Evolutionary conservation across 208 protist species (phyloP).

Genomic region (Leishmania tropica): DNA sequence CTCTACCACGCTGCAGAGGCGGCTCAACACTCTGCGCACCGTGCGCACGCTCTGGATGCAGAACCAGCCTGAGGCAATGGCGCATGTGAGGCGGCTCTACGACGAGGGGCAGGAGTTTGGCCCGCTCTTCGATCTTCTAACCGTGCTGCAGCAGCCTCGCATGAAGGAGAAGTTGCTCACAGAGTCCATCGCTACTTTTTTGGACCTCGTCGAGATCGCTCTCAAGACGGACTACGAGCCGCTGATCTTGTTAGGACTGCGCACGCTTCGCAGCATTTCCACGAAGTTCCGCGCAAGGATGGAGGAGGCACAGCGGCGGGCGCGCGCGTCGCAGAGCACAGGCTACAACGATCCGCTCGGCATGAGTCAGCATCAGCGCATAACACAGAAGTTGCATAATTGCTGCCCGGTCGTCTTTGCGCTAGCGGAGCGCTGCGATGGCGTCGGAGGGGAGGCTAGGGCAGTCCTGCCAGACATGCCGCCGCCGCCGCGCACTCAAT

Average conservation of each 20-base stretch:
- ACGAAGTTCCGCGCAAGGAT: constrained; percentile 62
- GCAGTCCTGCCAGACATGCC: constrained; percentile 50
- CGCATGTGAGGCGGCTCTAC: constrained; percentile 49
- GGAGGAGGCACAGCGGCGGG: constrained; percentile 56
- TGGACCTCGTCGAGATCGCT: constrained; percentile 55
- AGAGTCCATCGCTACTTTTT: constrained; percentile 52
- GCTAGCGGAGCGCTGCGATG: constrained; percentile 49
- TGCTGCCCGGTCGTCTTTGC: constrained; percentile 40
- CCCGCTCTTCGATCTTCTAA: constrained; percentile 70
- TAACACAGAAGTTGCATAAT: constrained; percentile 39
- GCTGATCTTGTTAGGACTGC: constrained; percentile 54
- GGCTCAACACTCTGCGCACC: constrained; percentile 51
- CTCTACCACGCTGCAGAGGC: constrained; percentile 40
- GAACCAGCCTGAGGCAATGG: constrained; percentile 54
- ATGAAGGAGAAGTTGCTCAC: constrained; percentile 71
- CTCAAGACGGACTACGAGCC: constrained; percentile 49
- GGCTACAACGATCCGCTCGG: constrained; percentile 51
- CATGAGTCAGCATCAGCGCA: constrained; percentile 33
- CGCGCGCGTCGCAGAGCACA: constrained; percentile 41
- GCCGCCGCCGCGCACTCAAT: constrained; percentile 22
- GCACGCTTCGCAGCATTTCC: constrained; percentile 58
- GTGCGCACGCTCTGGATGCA: constrained; percentile 61
- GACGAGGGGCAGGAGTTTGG: constrained; percentile 60
- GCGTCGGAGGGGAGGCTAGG: constrained; percentile 58
- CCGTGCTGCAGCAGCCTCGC: constrained; percentile 67